Evolutionary conservation across 768 basidiomycete genomes (phyloP), one percentile per base, ranked within the genome.

Genomic region (Hydnomerulius pinastri): DNA sequence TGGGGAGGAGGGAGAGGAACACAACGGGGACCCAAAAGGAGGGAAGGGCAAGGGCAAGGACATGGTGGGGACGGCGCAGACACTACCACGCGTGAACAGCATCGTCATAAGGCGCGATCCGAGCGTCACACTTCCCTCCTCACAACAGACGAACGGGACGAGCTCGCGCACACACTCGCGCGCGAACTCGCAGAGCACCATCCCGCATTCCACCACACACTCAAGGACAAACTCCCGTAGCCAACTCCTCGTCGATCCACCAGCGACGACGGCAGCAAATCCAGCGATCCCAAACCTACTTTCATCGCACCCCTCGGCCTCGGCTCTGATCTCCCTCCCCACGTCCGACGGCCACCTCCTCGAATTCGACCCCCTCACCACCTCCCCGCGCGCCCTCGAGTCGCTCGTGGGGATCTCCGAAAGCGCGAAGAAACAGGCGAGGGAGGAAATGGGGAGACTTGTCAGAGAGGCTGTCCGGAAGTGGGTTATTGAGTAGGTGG

Each of bases 371-470:
- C 92, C 92, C 8, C 71, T 95, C 36, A 76, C 77, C 51, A 84
- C 87, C 12, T 83, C 86, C 2, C 85, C 90, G 1, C 76, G 78
- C 2, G 76, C 87, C 41, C 70, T 95, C 25, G 87, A 92, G 59
- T 82, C 80, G 27, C 74, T 91, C 7, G 85, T 89, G 46, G 89
- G 88, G 4, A 87, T 92, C 51, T 82, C 87, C 0, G 82, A 86
- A 48, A 87, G 85, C 58, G 88, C 90, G 36, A 92, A 91, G 77
- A 89, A 88, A 62, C 83, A 88, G 56, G 90, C 88, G 18, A 81
- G 80, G 58, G 77, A 82, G 39, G 90, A 92, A 54, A 87, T 91
- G 82, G 76, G 80, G 4, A 72, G 81, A 50, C 71, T 92, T 27
- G 81, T 91, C 30, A 81, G 83, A 62, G 81, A 83, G 32, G 83